Conservation (phyloP, 176 grass and related monocot genomes). For the Juncus effusus region DNA sequence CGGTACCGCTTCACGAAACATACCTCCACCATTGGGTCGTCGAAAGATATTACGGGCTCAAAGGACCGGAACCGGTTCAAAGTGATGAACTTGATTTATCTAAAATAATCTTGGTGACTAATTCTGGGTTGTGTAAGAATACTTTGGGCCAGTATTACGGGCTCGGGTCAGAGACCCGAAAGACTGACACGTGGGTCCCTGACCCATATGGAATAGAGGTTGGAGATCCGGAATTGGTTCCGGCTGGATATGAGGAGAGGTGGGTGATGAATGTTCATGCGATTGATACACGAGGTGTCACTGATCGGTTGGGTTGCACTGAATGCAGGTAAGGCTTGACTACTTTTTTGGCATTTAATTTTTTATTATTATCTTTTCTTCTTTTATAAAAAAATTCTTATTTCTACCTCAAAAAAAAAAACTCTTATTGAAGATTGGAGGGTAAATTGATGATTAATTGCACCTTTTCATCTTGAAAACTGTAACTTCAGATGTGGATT, state of each 20-base stretch:
- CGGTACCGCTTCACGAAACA: slow-evolving; percentile 72
- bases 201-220: slow-evolving; percentile 80
- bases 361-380: not conserved
- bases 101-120: slow-evolving; percentile 20
- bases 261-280: slow-evolving; percentile 73
- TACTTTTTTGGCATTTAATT: not conserved
- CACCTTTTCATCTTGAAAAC: no score
- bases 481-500: slow-evolving; percentile 38
- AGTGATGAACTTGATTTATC: not conserved
- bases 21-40: slow-evolving; percentile 93
- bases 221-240: slow-evolving; percentile 36
- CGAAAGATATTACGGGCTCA: slow-evolving; percentile 29
- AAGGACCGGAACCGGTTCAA: not conserved
- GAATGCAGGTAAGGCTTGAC: slow-evolving; percentile 53
- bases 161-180: slow-evolving; percentile 82
- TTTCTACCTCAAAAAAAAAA: not conserved
- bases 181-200: slow-evolving; percentile 72
- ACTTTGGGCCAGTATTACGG: slow-evolving; percentile 62
- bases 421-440: no score
- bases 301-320: slow-evolving; percentile 50
- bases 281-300: slow-evolving; percentile 61
- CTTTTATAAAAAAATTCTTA: not conserved
- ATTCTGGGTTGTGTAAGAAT: slow-evolving; percentile 55
- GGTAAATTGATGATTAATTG: no score
- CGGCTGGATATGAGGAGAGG: slow-evolving; percentile 57